Evolutionary conservation across 2,329 filamentous ascomycete genomes (phyloP), one percentile per base, ranked within the genome.

Genomic region (Aaosphaeria pasadenensis): DNA sequence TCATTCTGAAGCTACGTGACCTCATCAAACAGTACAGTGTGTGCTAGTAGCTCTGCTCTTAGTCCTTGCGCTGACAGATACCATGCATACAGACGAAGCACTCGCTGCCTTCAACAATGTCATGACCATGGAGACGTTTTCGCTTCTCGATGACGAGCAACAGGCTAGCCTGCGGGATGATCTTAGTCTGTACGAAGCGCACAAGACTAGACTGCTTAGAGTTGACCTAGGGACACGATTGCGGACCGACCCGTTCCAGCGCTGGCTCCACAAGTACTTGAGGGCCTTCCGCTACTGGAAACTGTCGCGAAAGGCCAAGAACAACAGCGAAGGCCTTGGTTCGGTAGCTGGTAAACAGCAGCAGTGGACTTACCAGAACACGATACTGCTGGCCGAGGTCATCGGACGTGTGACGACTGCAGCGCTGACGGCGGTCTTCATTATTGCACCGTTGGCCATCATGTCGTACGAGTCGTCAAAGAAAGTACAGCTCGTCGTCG

Each of bases 141-240:
- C 59, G 7, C 45, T 61, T 11, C 47, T 58, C 38, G 55, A 61
- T 43, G 51, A 62, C 36, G 52, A 54, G 33, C 42, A 53, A 47
- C 50, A 57, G 24, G 35, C 54, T 30, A 54, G 50, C 45, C 36
- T 59, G 13, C 42, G 56, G 35, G 54, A 57, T 7, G 60, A 66
- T 39, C 53, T 66, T 28, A 64, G 51, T 7, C 47, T 65, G 11
- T 52, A 58, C 40, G 63, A 71, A 51, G 58, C 54, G 30, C 67
- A 69, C 46, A 64, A 69, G 30, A 70, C 66, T 7, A 57, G 67
- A 42, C 53, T 71, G 11, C 44, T 71, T n/a, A 52, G 67, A 43
- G 54, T 64, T 6, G 67, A 70, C 43, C 60, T 59, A 30, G 59
- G 53, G 35, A 50, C 54, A 5, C 59, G 62, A 50, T 47, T 48